phyloP scores from a whole-genome alignment of 2,329 filamentous ascomycete species.

The Neonectria magnoliae region DNA sequence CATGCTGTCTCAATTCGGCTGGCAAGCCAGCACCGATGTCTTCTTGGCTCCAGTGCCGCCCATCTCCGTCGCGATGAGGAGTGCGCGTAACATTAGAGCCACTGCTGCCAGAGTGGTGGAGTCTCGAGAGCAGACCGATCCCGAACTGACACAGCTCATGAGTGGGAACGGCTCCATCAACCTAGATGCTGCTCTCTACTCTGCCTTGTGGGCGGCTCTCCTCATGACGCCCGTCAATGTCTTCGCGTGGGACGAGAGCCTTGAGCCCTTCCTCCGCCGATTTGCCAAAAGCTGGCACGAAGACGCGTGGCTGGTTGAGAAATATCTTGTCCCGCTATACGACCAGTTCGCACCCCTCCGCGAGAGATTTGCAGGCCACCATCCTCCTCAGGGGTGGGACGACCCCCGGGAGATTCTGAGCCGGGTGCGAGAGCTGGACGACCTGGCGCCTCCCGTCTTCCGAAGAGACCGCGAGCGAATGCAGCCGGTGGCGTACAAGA shows the following conservation, averaged over 20 bases:
- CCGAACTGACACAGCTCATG: constrained; percentile 48
- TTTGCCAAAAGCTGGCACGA: constrained; percentile 58
- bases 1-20: constrained; percentile 63
- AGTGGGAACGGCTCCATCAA: constrained; percentile 54
- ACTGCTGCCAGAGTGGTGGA: constrained; percentile 59
- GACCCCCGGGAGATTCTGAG: constrained; percentile 46
- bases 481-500: constrained; percentile 60
- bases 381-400: constrained; percentile 41
- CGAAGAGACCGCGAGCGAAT: constrained; percentile 41
- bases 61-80: constrained; percentile 76
- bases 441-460: constrained; percentile 49
- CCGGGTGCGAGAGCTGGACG: constrained; percentile 57
- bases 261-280: constrained; percentile 70
- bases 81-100: constrained; percentile 79
- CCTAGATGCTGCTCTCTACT: constrained; percentile 71
- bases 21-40: constrained; percentile 52
- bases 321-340: constrained; percentile 71
- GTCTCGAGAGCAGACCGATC: constrained; percentile 41
- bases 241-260: constrained; percentile 66
- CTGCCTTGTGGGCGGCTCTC: constrained; percentile 76
- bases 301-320: constrained; percentile 76
- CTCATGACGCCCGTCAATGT: constrained; percentile 61
- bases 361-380: constrained; percentile 41
- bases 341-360: constrained; percentile 51
- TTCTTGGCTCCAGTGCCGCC: constrained; percentile 73